A percentile compares a stretch with the other conserved stretches of the same genome.
phyloP scores from a whole-genome alignment of 1,139 yeast genomes.

The Meyerozyma guilliermondii region DNA sequence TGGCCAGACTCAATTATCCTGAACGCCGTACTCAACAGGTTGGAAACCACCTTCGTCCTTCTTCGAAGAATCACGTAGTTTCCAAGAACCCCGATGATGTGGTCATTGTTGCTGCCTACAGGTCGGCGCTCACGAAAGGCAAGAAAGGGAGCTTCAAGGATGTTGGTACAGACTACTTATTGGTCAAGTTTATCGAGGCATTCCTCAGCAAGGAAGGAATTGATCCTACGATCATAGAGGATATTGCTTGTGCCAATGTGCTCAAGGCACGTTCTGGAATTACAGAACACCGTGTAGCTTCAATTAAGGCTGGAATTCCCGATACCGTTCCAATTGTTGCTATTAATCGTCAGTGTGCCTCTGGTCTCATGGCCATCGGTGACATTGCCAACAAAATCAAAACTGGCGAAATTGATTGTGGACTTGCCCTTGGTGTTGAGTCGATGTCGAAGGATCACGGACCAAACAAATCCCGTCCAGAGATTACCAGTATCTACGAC shows the following conservation, averaged over 20 bases:
- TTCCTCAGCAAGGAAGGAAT: conserved; percentile 57
- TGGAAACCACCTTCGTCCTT: conserved; percentile 6
- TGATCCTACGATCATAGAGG: conserved; percentile 67
- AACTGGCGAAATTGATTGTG: conserved; percentile 84
- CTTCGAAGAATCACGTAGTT: conserved; percentile 10
- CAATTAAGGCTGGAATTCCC: conserved; percentile 46
- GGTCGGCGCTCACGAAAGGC: conserved; percentile 86
- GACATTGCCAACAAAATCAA: conserved; percentile 85
- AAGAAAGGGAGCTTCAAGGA: conserved; percentile 80
- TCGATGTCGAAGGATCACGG: conserved; percentile 87
- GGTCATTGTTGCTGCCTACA: conserved; percentile 79
- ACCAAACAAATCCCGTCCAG: conserved; percentile 40
- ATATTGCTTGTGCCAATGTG: conserved; percentile 84
- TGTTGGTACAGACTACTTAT: conserved; percentile 68
- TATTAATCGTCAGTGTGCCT: conserved; percentile 89
- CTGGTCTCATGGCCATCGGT: conserved; percentile 86
- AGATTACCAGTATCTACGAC: conserved; percentile 12
- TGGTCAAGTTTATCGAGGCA: conserved; percentile 58
- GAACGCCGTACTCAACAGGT: background rate
- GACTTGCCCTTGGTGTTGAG: conserved; percentile 90
- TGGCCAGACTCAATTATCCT: background rate
- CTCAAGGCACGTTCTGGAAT: conserved; percentile 90
- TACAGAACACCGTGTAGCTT: conserved; percentile 82
- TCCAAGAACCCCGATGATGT: conserved; percentile 76
- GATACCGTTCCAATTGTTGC: conserved; percentile 70